Conservation (phyloP, 768 basidiomycete species). For the Tricholomella constricta region DNA sequence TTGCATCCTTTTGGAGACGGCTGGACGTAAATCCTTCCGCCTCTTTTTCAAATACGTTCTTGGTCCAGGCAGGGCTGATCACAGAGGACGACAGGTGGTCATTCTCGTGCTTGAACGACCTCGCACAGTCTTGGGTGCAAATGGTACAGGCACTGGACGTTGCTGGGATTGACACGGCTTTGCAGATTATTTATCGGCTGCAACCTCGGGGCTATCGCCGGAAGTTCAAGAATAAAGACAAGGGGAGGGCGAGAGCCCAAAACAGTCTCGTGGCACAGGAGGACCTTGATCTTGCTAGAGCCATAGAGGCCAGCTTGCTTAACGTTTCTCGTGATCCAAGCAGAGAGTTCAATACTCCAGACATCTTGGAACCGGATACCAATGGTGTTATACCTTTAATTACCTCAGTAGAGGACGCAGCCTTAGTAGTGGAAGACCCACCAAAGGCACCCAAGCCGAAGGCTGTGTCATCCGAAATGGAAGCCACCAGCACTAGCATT, state of each 20-base stretch:
- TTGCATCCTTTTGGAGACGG: conserved; percentile 51
- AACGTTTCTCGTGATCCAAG: conserved; percentile 16
- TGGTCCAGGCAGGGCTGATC: conserved; percentile 41
- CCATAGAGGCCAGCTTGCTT: conserved; percentile 48
- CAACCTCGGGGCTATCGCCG: conserved; percentile 26
- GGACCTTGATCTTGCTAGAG: conserved; percentile 43
- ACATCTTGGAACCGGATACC: not conserved
- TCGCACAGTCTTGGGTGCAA: conserved; percentile 33
- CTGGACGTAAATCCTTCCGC: conserved; percentile 43
- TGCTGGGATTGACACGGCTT: conserved; percentile 36
- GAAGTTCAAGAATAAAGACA: conserved; percentile 21
- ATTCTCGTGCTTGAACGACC: conserved; percentile 39
- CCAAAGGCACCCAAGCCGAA: not conserved
- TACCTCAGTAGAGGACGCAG: not conserved
- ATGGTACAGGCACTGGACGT: conserved; percentile 30
- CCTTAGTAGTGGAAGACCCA: not conserved
- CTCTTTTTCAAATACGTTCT: conserved; percentile 53
- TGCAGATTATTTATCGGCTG: conserved; percentile 56
- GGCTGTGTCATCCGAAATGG: not conserved
- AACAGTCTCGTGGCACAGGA: conserved; percentile 27
- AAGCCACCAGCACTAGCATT: not conserved
- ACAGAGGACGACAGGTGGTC: conserved; percentile 20
- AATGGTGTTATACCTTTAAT: not conserved
- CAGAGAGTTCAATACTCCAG: conserved; percentile 4
- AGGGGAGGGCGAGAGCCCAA: conserved; percentile 6